Evolutionary conservation across 108 stramenopile genomes (phyloP).

Genomic region (Skeletonema grethae): DNA sequence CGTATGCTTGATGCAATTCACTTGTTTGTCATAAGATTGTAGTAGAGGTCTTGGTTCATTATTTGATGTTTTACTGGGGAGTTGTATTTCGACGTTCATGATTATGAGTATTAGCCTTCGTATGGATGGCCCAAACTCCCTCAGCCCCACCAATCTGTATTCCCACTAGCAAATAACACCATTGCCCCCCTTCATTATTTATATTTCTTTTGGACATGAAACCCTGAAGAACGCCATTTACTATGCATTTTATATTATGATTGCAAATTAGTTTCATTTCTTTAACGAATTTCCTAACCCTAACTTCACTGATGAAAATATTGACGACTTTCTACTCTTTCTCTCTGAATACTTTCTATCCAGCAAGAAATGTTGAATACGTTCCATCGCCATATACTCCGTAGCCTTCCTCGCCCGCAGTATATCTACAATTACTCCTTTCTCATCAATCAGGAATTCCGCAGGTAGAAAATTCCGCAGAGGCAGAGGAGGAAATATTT

Average conservation of each 20-base stretch:
- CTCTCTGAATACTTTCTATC: not conserved
- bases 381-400: conserved; percentile 1
- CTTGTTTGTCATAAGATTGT: conserved; percentile 1
- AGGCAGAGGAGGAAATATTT: not conserved
- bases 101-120: too few species aligned
- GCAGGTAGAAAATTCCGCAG: conserved; percentile 6
- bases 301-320: too few species aligned
- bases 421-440: conserved; percentile 19
- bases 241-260: too few species aligned
- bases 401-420: conserved; percentile 5
- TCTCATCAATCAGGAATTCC: conserved; percentile 24
- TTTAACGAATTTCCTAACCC: too few species aligned
- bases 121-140: too few species aligned
- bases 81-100: too few species aligned
- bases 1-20: conserved; percentile 3
- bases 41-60: conserved; percentile 1
- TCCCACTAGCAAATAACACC: too few species aligned
- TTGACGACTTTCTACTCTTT: not conserved
- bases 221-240: too few species aligned
- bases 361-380: not conserved
- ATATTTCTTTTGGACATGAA: too few species aligned
- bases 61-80: not conserved
- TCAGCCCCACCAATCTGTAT: too few species aligned
- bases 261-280: too few species aligned
- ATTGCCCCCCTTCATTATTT: too few species aligned